Evolutionary conservation across 371 early-diverging fungal species (phyloP).

Genomic region (Smittium culicis): DNA sequence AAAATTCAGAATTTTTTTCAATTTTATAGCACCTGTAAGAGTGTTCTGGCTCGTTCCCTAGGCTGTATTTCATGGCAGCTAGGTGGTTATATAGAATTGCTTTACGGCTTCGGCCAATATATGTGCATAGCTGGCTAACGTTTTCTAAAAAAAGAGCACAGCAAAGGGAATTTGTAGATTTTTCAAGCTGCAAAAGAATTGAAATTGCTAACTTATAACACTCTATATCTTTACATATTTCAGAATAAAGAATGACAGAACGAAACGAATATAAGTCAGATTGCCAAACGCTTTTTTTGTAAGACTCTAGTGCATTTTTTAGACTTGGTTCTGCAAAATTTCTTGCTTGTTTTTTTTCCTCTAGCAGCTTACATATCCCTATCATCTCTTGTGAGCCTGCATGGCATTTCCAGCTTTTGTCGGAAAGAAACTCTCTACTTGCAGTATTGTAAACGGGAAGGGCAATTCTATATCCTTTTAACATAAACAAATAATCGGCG

Average conservation of each 20-base stretch:
- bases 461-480: slow-evolving; percentile 82
- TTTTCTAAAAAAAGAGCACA: not conserved
- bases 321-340: slow-evolving; percentile 51
- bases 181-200: slow-evolving; percentile 24
- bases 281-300: slow-evolving; percentile 44
- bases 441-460: slow-evolving; percentile 74
- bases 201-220: slow-evolving; percentile 56
- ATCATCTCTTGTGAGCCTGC: slow-evolving; percentile 89
- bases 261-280: slow-evolving; percentile 48
- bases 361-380: slow-evolving; percentile 63
- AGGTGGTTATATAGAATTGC: slow-evolving; percentile 1
- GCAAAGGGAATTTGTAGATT: not conserved
- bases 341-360: slow-evolving; percentile 38
- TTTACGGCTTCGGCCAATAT: not conserved
- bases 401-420: slow-evolving; percentile 68
- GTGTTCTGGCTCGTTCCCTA: slow-evolving; percentile 30
- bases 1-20: slow-evolving; percentile 1
- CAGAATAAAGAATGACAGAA: slow-evolving; percentile 61
- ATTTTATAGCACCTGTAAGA: slow-evolving; percentile 54
- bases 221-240: slow-evolving; percentile 50
- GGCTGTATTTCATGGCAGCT: not conserved
- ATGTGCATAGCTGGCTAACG: not conserved
- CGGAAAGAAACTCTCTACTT: slow-evolving; percentile 72
- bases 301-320: slow-evolving; percentile 53
- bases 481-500: slow-evolving; percentile 92